Evolutionary conservation across 176 grass and related monocot genomes (phyloP), one percentile per base, ranked within the genome.

Genomic region (Oropetium thomaeum): DNA sequence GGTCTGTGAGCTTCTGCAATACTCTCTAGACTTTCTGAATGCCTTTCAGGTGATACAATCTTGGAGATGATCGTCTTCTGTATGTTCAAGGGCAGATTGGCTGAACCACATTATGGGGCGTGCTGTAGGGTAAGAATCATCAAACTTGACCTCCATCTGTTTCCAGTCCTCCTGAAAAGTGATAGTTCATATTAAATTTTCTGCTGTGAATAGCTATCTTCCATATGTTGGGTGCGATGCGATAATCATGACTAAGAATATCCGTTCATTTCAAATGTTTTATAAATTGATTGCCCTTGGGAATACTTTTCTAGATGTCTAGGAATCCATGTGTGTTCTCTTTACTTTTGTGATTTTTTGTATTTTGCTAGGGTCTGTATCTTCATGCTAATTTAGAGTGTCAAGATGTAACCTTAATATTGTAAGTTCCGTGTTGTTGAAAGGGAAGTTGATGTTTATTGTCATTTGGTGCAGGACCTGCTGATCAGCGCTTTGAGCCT

Each of bases 31-130:
- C 42, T 51, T 55, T 17, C 25, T 17, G 16, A 64, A 74, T 79
- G 60, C 1, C 23, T 71, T 74, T 77, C 75, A 96, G 89, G 93
- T 82, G 93, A 96, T 68, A 92, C 67, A 92, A 90, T 58, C 83
- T 88, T 78, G 93, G 79, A 2, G 89, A 96, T 79, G 89, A 96
- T 64, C 86, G 87, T 42, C 79, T 92, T 69, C 80, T 92, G 19
- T 90, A 96, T 75, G 84, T 89, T 59, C 93, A 92, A 3, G 93
- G 89, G 49, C 93, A 96, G 80, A 87, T 96, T 92, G 93, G 93
- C 93, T 96, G 39, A 87, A 90, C 67, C 93, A 90, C 70, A 90
- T 92, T 69, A 96, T 92, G 87, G 93, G 93, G 1, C 74, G 93
- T 13, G 93, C 93, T 60, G 89, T 87, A 69, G 92, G 92, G 89